These are phyloP conservation scores for Tetracentron sinense DNA, from an alignment of 164 flowering plant species.

Conservation along the genomic window DNA sequence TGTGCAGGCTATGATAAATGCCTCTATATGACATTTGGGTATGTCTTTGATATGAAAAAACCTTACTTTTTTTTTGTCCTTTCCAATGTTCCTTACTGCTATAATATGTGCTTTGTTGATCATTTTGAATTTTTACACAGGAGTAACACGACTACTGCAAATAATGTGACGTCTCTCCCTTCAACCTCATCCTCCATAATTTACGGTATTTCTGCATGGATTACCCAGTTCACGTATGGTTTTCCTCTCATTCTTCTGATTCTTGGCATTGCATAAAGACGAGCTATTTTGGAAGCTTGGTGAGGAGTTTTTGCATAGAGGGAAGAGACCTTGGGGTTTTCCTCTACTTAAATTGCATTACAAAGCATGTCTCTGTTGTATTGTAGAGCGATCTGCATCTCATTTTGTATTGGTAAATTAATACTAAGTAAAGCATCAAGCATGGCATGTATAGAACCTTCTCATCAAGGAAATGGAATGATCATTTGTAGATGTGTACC, in stretches of 20 bases:
- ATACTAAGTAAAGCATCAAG: too few species aligned
- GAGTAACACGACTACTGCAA: conserved; percentile 39
- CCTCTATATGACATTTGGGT: conserved; percentile 73
- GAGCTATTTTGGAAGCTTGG: not conserved
- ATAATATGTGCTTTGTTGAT: not conserved
- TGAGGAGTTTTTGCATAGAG: not conserved
- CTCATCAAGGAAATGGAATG: too few species aligned
- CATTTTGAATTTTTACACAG: conserved; percentile 21
- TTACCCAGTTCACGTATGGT: conserved; percentile 17
- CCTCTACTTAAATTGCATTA: too few species aligned
- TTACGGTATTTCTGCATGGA: conserved; percentile 14
- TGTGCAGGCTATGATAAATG: conserved; percentile 92
- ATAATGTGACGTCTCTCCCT: conserved; percentile 35
- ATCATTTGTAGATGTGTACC: too few species aligned
- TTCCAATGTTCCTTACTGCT: not conserved
- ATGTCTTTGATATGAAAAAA: conserved; percentile 26
- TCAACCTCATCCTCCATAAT: conserved; percentile 27
- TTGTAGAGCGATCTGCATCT: not conserved
- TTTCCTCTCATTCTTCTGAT: conserved; percentile 13
- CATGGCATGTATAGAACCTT: too few species aligned
- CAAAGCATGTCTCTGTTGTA: not conserved
- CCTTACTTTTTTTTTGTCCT: too few species aligned
- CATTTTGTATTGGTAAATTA: not conserved
- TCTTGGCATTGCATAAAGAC: not conserved
- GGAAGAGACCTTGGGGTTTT: not conserved